These are phyloP conservation scores for Moniliella sp. DNA, from an alignment of 1,284 basidiomycete genomes.

Conservation along the genomic window DNA sequence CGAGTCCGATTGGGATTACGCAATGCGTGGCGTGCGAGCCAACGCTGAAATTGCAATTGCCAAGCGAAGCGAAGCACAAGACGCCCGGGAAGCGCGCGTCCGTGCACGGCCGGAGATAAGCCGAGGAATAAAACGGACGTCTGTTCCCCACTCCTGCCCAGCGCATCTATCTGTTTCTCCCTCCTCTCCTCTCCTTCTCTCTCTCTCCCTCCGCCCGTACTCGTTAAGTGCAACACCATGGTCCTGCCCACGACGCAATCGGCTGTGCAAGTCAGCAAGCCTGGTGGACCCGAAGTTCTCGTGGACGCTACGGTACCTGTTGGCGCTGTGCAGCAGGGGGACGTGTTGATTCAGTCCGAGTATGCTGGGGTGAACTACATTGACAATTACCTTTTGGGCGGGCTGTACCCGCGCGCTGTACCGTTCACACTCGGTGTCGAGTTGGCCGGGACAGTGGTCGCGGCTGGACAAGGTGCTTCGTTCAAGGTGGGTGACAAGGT, in stretches of 20 bases:
- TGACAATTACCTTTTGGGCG: constrained; percentile 41
- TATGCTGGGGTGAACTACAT: constrained; percentile 38
- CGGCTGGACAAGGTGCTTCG: constrained; percentile 35
- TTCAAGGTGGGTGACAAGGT: constrained; percentile 47
- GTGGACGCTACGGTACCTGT: constrained; percentile 45
- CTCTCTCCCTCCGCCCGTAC: no score
- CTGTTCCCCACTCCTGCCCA: no score
- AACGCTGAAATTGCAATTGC: no score
- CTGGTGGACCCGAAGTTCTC: constrained; percentile 59
- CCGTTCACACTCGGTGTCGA: constrained; percentile 63
- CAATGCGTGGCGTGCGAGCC: no score
- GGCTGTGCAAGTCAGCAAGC: constrained; percentile 39
- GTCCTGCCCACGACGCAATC: constrained; percentile 34
- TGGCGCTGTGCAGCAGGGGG: constrained; percentile 44
- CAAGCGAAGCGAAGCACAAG: no score
- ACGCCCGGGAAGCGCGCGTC: no score
- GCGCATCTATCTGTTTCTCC: no score
- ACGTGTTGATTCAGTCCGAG: constrained; percentile 58
- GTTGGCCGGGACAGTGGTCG: constrained; percentile 49
- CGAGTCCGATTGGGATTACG: no score
- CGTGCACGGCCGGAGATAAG: no score
- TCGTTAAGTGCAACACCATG: no score
- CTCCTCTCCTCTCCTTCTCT: no score
- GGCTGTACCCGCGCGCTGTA: constrained; percentile 41
- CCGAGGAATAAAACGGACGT: no score